Evolutionary conservation across 164 flowering plant species (phyloP).

Genomic region (Aristolochia californica): DNA sequence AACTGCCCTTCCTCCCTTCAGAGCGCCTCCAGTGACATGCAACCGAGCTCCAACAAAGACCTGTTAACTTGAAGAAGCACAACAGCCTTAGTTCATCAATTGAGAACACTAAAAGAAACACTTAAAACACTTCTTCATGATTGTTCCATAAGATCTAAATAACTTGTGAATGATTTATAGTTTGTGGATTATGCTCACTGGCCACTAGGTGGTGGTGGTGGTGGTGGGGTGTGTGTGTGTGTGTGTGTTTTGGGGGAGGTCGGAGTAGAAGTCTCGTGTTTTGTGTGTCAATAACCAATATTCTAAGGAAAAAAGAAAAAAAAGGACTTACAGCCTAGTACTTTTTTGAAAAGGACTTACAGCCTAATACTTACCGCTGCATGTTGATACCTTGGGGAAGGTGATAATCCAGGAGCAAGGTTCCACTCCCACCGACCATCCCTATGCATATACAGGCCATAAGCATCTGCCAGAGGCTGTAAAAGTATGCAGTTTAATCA

Average conservation of each 20-base stretch:
- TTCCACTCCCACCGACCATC: constrained; percentile 99
- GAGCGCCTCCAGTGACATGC: constrained; percentile 91
- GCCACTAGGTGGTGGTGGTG: no score
- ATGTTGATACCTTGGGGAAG: constrained; percentile 95
- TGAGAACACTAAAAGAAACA: no score
- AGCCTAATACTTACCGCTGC: constrained; percentile 67
- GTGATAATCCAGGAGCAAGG: constrained; percentile 97
- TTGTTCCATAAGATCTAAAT: no score
- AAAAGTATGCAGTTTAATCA: constrained; percentile 7
- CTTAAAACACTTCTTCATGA: no score
- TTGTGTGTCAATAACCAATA: no score
- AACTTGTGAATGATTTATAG: no score
- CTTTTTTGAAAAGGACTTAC: constrained; percentile 2
- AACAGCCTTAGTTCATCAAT: neutral
- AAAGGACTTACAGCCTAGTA: no score
- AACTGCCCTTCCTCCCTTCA: constrained; percentile 79
- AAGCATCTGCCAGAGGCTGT: constrained; percentile 96
- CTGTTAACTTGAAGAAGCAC: constrained; percentile 30
- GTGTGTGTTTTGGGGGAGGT: neutral
- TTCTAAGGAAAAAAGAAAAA: neutral
- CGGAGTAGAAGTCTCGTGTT: neutral
- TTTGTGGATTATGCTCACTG: no score
- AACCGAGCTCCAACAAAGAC: constrained; percentile 91
- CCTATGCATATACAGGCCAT: constrained; percentile 96
- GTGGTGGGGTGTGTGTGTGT: no score